These are phyloP conservation scores for Skeletonema potamos DNA, from an alignment of 108 stramenopile genomes.

Conservation along the genomic window DNA sequence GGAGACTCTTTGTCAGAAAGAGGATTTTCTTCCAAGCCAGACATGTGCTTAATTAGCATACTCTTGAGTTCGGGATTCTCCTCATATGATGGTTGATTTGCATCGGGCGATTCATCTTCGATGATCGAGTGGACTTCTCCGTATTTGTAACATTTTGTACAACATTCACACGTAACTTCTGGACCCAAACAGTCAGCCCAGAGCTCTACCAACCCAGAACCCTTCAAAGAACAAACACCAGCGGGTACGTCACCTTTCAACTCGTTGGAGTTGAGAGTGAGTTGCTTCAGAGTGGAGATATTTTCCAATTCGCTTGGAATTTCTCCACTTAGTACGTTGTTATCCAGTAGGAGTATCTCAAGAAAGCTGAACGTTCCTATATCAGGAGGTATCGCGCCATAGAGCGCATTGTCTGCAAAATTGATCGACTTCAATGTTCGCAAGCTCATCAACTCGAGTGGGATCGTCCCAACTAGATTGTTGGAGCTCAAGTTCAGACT, in stretches of 20 bases:
- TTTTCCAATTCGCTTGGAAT: slow-evolving; percentile 48
- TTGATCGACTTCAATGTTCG: slow-evolving; percentile 10
- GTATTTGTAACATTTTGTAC: slow-evolving; percentile 18
- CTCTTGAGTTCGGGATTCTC: slow-evolving; percentile 19
- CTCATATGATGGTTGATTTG: not conserved
- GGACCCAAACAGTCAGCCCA: slow-evolving; percentile 63
- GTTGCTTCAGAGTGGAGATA: slow-evolving; percentile 24
- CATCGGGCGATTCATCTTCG: not conserved
- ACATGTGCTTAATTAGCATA: slow-evolving; percentile 23
- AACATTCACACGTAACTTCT: slow-evolving; percentile 22
- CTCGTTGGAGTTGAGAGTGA: slow-evolving; percentile 39
- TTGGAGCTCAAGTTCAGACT: slow-evolving; percentile 43
- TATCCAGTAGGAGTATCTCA: slow-evolving; percentile 11
- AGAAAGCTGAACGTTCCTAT: slow-evolving; percentile 33
- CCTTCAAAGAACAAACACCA: slow-evolving; percentile 15
- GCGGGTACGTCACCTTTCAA: slow-evolving; percentile 19
- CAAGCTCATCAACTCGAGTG: slow-evolving; percentile 15
- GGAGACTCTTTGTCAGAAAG: slow-evolving; percentile 2
- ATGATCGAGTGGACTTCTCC: not conserved
- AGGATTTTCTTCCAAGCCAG: slow-evolving; percentile 21
- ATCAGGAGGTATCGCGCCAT: slow-evolving; percentile 37
- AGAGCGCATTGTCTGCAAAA: slow-evolving; percentile 26
- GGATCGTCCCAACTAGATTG: slow-evolving; percentile 24
- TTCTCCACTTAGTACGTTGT: slow-evolving; percentile 28
- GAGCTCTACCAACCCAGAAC: slow-evolving; percentile 37